Base-by-base conservation (phyloP, 192 early-diverging fungal species). In the Rhizophagus prolifer region DNA sequence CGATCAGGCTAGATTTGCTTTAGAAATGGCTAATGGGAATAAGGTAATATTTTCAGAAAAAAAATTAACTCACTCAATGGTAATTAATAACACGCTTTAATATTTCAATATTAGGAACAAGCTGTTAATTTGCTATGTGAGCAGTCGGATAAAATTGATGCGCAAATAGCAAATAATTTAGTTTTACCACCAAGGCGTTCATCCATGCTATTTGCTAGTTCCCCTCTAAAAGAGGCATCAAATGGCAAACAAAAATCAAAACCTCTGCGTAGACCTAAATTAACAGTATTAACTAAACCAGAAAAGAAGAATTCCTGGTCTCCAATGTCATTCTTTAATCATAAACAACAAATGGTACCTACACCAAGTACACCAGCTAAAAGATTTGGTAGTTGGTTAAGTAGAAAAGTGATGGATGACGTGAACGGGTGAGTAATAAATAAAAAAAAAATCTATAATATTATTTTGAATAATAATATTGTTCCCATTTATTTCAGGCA, bases 41-140 rank as follows among this genome's bases (percentile, higher is more conserved):
- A 59, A 90, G 82, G 89, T 90, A 85, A 9, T 58, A 61, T n/a
- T n/a, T 65, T 38, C n/a, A 28, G 44, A 23, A 59, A 8, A 71
- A 7, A 19, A 25, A 10, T 25, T 7, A 30, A 38, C 36, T 6
- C 7, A 38, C 7, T 38, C 36, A 38, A 38, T 5, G n/a, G 64
- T 7, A 10, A 9, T 34, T 34, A 28, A 21, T 10, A 34, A 31
- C 54, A 9, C 12, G 21, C 4, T 38, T 65, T 7, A 4, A 23
- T 62, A 28, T 68, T 59, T 16, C 3, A 26, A 23, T 54, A 67
- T 58, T 75, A 89, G 88, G 88, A 93, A 58, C 83, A 82, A 54
- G 88, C 92, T 3, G 81, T 91, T 54, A 75, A 70, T 54, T 65
- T 92, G 2, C 80, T 93, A 8, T 54, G 92, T 5, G 92, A 93